These are phyloP conservation scores for Vitis cinerea DNA, from an alignment of 164 flowering plant species.

Conservation along the genomic window DNA sequence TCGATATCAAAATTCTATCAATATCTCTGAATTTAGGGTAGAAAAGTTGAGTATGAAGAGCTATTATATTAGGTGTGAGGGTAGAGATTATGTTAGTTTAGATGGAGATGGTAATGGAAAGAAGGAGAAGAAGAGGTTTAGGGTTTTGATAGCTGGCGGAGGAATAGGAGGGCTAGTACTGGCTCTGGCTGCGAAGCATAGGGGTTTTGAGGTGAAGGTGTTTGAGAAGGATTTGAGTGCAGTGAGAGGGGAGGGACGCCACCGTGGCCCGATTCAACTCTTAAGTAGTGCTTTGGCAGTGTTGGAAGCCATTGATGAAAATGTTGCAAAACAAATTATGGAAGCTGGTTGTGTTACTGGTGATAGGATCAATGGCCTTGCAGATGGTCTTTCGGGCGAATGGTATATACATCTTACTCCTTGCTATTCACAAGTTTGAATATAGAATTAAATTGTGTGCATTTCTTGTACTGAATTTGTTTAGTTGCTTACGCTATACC, in stretches of 20 bases:
- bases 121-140: conserved; percentile 14
- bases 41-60: conserved; percentile 2
- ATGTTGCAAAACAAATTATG: conserved; percentile 23
- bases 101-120: conserved; percentile 7
- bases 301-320: conserved; percentile 36
- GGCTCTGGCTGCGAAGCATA: conserved; percentile 31
- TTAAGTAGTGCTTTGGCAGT: conserved; percentile 41
- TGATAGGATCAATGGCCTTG: conserved; percentile 38
- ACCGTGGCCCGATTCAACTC: conserved; percentile 40
- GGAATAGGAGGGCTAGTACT: conserved; percentile 41
- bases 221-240: conserved; percentile 41
- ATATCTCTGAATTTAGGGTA: not conserved
- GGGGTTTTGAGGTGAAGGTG: conserved; percentile 36
- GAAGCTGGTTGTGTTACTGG: conserved; percentile 40
- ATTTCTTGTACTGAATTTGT: no score
- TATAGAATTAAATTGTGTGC: no score
- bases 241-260: conserved; percentile 36
- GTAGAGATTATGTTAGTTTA: not conserved
- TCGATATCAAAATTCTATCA: not conserved
- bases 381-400: conserved; percentile 33
- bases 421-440: not conserved
- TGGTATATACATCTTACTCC: conserved; percentile 16
- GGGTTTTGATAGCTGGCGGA: conserved; percentile 37
- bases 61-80: not conserved
- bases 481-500: no score